These are phyloP conservation scores for Lichtheimia ramosa DNA, from an alignment of 371 early-diverging fungal species.

Conservation along the genomic window DNA sequence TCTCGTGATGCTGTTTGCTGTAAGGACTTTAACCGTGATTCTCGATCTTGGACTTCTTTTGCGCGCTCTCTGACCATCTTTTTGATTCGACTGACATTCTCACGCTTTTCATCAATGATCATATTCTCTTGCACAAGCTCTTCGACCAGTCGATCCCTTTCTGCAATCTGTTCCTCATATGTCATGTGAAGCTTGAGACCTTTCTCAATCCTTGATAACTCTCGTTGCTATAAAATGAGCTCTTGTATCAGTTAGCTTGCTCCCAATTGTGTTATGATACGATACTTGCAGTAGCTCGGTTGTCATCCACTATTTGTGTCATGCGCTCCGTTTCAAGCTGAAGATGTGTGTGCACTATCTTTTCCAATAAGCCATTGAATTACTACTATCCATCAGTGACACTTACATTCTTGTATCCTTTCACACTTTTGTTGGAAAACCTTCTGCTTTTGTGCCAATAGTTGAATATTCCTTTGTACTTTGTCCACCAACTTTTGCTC, in stretches of 20 bases:
- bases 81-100: not conserved
- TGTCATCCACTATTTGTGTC: not conserved
- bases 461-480: not conserved
- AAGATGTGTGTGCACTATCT: not conserved
- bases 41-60: not conserved
- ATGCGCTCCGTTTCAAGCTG: not conserved
- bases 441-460: not conserved
- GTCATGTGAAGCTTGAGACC: no score
- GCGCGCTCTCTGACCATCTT: not conserved
- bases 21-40: not conserved
- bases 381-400: no score
- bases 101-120: conserved; percentile 9
- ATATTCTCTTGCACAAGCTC: conserved; percentile 11
- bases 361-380: not conserved
- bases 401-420: conserved; percentile 1
- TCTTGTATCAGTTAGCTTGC: not conserved
- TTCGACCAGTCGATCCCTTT: conserved; percentile 3
- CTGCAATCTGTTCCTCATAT: not conserved
- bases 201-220: not conserved
- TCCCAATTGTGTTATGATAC: not conserved
- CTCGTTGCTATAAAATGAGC: not conserved
- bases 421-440: not conserved
- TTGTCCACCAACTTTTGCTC: not conserved
- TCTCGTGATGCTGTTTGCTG: not conserved
- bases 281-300: not conserved